Evolutionary conservation across 2,329 filamentous ascomycete species (phyloP).

Genomic region (Sporothrix humicola): DNA sequence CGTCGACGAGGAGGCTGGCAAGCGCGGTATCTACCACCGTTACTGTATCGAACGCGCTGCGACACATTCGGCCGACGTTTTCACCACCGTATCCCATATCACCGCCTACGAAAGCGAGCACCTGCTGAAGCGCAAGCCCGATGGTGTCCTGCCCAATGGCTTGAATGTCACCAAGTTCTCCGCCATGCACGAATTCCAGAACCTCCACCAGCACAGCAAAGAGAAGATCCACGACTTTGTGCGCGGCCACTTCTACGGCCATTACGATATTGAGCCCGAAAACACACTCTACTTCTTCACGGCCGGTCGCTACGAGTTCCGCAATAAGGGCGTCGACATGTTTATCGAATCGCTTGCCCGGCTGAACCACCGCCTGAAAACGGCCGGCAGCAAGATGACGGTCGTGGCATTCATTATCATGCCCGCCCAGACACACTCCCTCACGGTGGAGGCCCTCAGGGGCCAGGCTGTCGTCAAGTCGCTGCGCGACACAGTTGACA

Average conservation of each 20-base stretch:
- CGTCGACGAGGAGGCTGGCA: slow-evolving; percentile 93
- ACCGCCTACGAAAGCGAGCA: slow-evolving; percentile 98
- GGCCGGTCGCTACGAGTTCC: slow-evolving; percentile 93
- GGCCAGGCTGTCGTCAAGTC: slow-evolving; percentile 98
- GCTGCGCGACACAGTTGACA: slow-evolving; percentile 86
- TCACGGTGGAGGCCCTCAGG: slow-evolving; percentile 94
- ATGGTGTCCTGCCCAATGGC: slow-evolving; percentile 94
- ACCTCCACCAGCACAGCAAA: slow-evolving; percentile 93
- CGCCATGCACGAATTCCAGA: slow-evolving; percentile 98
- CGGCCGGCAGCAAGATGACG: slow-evolving; percentile 82
- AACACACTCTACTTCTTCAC: slow-evolving; percentile 99
- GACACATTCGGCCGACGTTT: slow-evolving; percentile 91
- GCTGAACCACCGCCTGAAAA: slow-evolving; percentile 91
- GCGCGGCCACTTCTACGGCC: slow-evolving; percentile 95
- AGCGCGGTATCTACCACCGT: slow-evolving; percentile 96
- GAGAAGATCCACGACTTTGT: slow-evolving; percentile 99
- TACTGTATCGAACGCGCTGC: slow-evolving; percentile 98
- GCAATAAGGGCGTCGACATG: slow-evolving; percentile 99
- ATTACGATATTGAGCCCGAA: slow-evolving; percentile 95
- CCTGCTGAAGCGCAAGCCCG: slow-evolving; percentile 93
- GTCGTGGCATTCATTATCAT: slow-evolving; percentile 98
- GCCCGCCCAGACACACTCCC: slow-evolving; percentile 92
- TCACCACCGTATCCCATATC: slow-evolving; percentile 98
- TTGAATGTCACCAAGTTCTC: slow-evolving; percentile 99
- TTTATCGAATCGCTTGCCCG: slow-evolving; percentile 96